These are phyloP conservation scores for Metroxylon sagu DNA, from an alignment of 176 grass and related monocot genomes.

Conservation along the genomic window DNA sequence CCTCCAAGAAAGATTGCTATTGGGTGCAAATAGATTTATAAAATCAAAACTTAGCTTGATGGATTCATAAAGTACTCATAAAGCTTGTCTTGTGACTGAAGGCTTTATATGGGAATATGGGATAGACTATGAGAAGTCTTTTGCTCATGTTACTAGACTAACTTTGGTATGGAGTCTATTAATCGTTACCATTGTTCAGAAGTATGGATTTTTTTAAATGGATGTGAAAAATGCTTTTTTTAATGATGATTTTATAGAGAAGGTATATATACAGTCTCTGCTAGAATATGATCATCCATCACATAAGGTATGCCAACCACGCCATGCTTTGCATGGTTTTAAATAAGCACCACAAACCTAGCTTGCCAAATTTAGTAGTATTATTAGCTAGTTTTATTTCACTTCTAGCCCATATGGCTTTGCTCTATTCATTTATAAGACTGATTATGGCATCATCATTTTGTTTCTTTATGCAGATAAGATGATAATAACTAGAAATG, in stretches of 20 bases:
- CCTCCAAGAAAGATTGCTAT: neutral
- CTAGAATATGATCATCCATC: neutral
- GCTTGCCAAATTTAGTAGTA: neutral
- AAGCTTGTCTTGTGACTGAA: neutral
- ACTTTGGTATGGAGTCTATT: neutral
- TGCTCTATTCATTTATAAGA: neutral
- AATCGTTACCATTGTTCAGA: neutral
- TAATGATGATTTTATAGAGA: too few species aligned
- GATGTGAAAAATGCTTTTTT: neutral
- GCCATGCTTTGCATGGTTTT: neutral
- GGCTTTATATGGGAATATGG: neutral
- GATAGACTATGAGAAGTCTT: neutral
- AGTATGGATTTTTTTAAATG: neutral
- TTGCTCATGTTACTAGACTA: neutral
- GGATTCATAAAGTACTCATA: neutral
- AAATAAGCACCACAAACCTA: neutral
- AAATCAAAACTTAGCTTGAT: neutral
- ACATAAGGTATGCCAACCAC: neutral
- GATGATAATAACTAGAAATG: neutral
- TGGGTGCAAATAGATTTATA: neutral
- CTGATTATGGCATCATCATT: neutral
- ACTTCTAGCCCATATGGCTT: neutral
- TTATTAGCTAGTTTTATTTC: neutral
- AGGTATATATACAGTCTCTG: too few species aligned
- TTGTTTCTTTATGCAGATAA: neutral